Base-by-base conservation (phyloP, 176 grass and related monocot species). In the Chrysopogon serrulatus region DNA sequence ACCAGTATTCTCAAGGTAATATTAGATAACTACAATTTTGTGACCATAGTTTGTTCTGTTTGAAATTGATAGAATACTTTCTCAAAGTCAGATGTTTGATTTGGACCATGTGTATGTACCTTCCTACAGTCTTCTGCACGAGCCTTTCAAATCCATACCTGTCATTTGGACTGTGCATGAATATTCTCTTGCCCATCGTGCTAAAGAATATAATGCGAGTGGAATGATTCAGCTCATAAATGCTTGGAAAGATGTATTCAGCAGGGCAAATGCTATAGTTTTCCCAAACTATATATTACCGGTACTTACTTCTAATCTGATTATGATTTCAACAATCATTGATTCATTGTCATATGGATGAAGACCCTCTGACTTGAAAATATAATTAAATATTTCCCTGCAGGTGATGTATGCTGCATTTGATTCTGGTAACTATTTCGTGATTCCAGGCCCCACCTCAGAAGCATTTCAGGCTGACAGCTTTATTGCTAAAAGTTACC, bases 141-240 rank as follows among this genome's bases (percentile, higher is more conserved):
- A 99, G 79, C 97, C 97, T 87, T 99, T 99, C 90, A 96, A 92
- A 94, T 94, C 91, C 75, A 67, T 99, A 77, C 97, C 97, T 84
- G 80, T 99, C 75, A 93, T 99, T 85, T 99, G 97, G 97, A 99
- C 90, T 26, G 89, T 99, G 63, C 90, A 92, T 51, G 97, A 96
- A 81, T 89, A 35, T 78, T 92, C 92, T 26, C 91, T 96, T 19
- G 93, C 91, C 36, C 65, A 86, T 88, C 79, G 82, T 73, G 24
- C 89, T 66, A 79, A 33, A 85, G 73, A 79, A 83, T 99, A 96
- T 79, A 83, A 87, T 71, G 84, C 84, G 19, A 93, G 86, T 82
- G 90, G 87, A 34, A 88, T 90, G 88, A 57, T 77, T 90, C 93
- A 90, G 81, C 68, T 96, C 42, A 82, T 94, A 83, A 68, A 87